Evolutionary conservation across 2,329 filamentous ascomycete genomes (phyloP).

Genomic region (Nemania sp.): DNA sequence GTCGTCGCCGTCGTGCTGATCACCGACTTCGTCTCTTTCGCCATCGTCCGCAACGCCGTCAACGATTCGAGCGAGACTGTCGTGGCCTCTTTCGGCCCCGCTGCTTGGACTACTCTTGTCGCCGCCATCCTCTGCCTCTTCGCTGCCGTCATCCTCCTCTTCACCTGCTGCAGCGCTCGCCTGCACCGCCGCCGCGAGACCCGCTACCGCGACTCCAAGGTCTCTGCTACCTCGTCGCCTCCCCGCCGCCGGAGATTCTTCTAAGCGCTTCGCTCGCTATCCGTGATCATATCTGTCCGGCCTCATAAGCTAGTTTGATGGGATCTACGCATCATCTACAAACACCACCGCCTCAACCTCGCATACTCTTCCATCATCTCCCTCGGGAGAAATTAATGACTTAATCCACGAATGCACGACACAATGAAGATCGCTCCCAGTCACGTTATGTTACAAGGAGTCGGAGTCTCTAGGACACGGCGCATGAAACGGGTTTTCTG

Average conservation of each 20-base stretch:
- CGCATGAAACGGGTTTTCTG: neutral
- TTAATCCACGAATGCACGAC: conserved; percentile 19
- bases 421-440: conserved; percentile 10
- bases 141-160: conserved; percentile 59
- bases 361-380: neutral
- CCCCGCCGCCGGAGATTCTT: neutral
- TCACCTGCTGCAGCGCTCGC: conserved; percentile 63
- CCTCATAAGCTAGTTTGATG: too few relatives aligned
- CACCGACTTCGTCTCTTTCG: conserved; percentile 50
- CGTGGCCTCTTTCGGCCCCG: conserved; percentile 54
- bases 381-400: conserved; percentile 18
- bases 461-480: conserved; percentile 3
- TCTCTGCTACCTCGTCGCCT: neutral
- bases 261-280: neutral
- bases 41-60: conserved; percentile 36
- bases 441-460: too few relatives aligned
- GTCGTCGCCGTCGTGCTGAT: conserved; percentile 47
- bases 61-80: conserved; percentile 44
- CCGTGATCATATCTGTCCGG: neutral
- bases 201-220: conserved; percentile 20
- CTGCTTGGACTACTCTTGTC: conserved; percentile 62
- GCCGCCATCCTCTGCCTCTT: conserved; percentile 58
- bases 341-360: too few relatives aligned
- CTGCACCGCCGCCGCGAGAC: conserved; percentile 44
- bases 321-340: too few relatives aligned